Percentiles rank a stretch among this genome's conserved stretches.
These are phyloP conservation scores for Typha latifolia DNA, from an alignment of 176 grass and related monocot genomes.

Conservation along the genomic window DNA sequence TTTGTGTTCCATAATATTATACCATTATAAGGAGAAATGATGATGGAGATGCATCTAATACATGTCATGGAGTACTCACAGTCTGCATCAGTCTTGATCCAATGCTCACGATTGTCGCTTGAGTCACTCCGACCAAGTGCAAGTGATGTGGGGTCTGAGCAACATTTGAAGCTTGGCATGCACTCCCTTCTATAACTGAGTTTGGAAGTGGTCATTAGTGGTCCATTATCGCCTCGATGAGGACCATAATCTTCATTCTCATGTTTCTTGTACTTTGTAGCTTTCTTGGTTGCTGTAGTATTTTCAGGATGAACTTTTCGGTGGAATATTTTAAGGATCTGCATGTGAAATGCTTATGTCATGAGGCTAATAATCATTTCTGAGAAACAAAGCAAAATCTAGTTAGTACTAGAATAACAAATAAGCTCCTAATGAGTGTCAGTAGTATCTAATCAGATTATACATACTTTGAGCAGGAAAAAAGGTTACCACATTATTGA, in stretches of 20 bases:
- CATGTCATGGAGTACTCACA: conserved; percentile 42
- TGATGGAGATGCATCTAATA: background rate
- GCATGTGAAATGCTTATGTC: conserved; percentile 20
- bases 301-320: conserved; percentile 92
- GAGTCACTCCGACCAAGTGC: conserved; percentile 12
- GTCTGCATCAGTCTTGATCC: conserved; percentile 96
- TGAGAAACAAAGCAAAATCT: too few relatives aligned
- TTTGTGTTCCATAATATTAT: background rate
- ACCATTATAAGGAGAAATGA: background rate
- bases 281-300: conserved; percentile 16
- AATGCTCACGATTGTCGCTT: conserved; percentile 57
- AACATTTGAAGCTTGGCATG: conserved; percentile 41
- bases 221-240: background rate
- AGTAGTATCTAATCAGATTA: too few relatives aligned
- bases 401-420: too few relatives aligned
- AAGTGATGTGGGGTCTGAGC: conserved; percentile 38
- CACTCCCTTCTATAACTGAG: conserved; percentile 26
- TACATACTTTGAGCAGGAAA: too few relatives aligned
- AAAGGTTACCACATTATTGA: too few relatives aligned
- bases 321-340: conserved; percentile 99
- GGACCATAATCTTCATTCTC: background rate
- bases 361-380: background rate
- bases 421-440: too few relatives aligned
- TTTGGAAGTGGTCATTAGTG: background rate
- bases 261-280: conserved; percentile 17